Evolutionary conservation across 2,329 filamentous ascomycete genomes (phyloP), one percentile per base, ranked within the genome.

Genomic region (Talaromyces atroroseus): DNA sequence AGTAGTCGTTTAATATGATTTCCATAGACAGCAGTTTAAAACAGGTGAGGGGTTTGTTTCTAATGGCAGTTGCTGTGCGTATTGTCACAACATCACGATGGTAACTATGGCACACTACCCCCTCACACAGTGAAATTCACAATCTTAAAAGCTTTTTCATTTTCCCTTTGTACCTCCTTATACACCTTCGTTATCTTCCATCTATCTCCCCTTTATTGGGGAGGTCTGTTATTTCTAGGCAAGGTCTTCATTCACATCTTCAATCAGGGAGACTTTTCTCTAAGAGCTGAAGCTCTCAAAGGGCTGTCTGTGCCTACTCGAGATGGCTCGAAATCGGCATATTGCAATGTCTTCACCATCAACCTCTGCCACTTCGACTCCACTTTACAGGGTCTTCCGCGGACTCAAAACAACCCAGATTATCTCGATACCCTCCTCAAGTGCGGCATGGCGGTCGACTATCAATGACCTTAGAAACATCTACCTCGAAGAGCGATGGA

Each of bases 361-460:
- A 38, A 42, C 40, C 16, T 46, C 56, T 10, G 40, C 34, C 16
- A 44, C 38, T 21, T 53, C 51, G 18, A 54, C 56, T 5, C 56
- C 56, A 10, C 51, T 54, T 5, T 58, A 51, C 20, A 46, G 50
- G 20, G 50, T 54, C n/a, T 58, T 58, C 47, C 56, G 56, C 8
- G 56, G 56, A n/a, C 50, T 58, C 10, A 58, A 50, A 26, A 45
- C 50, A 7, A 50, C 50, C 12, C 56, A 53, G 18, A 29, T 40
- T 18, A 46, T 47, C 16, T 10, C 45, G 1, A 44, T 45, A 12
- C 56, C 56, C 2, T 42, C 56, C 14, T 47, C 50, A n/a, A 34
- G 16, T 3, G 50, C 45, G 20, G 56, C 46, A 51, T 58, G 56
- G 56, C 51, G 45, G 2, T 20, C 47, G 24, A 42, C 51, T 8